Percentiles rank a stretch among this genome's conserved stretches.
phyloP scores from a whole-genome alignment of 2,329 filamentous ascomycete genomes.

The Stagonosporopsis cucurbitacearum region DNA sequence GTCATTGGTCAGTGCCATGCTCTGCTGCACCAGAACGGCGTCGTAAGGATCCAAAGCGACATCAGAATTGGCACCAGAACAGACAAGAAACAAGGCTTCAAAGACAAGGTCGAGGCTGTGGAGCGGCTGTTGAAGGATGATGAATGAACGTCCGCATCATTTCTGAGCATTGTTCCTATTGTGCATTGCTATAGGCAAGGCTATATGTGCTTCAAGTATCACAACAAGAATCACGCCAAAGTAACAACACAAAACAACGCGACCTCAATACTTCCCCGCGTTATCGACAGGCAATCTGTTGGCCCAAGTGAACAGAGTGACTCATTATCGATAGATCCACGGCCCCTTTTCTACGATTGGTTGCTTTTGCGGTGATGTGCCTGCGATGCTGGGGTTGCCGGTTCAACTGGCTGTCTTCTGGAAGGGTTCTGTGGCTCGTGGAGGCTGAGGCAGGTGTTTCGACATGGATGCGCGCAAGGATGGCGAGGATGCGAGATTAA shows the following conservation, averaged over 20 bases:
- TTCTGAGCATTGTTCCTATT: background rate
- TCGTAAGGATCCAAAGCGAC: slow-evolving; percentile 78
- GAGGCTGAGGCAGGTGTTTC: slow-evolving; percentile 2
- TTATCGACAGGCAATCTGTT: slow-evolving; percentile 21
- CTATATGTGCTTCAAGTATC: slow-evolving; percentile 17
- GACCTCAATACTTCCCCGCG: slow-evolving; percentile 20
- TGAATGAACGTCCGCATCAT: background rate
- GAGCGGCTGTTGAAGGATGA: slow-evolving; percentile 57
- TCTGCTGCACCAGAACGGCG: slow-evolving; percentile 48
- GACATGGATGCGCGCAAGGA: slow-evolving; percentile 27
- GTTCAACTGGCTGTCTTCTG: slow-evolving; percentile 10
- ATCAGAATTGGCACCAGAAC: slow-evolving; percentile 86
- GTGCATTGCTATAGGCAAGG: background rate
- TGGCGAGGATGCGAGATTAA: slow-evolving; percentile 27
- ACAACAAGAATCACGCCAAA: slow-evolving; percentile 15
- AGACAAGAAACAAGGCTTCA: slow-evolving; percentile 82
- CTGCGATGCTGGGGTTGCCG: slow-evolving; percentile 15
- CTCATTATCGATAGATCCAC: slow-evolving; percentile 21
- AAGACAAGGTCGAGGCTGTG: slow-evolving; percentile 77
- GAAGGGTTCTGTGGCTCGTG: slow-evolving; percentile 15
- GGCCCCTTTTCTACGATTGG: slow-evolving; percentile 32
- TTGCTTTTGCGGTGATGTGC: slow-evolving; percentile 12
- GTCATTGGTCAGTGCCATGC: slow-evolving; percentile 50
- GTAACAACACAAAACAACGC: slow-evolving; percentile 18
- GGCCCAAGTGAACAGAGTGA: slow-evolving; percentile 26